Percentiles rank a stretch among this genome's conserved stretches.
These are phyloP conservation scores for Pleurotus citrinopileatus DNA, from an alignment of 768 basidiomycete genomes.

Conservation along the genomic window DNA sequence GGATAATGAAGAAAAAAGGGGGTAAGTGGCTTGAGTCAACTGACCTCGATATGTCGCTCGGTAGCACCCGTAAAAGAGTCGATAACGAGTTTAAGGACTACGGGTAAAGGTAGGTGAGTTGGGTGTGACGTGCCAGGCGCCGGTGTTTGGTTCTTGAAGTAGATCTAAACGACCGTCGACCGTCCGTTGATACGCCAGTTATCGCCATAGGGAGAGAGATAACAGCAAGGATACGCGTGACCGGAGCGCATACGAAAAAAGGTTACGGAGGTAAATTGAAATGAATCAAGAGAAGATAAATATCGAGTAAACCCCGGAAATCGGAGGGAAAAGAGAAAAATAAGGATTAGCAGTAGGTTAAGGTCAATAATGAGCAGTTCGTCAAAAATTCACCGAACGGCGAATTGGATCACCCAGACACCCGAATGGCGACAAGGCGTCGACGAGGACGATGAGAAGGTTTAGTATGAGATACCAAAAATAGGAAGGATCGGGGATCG, in stretches of 20 bases:
- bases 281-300: conserved; percentile 20
- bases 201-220: neutral
- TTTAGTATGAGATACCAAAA: conserved; percentile 7
- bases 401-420: conserved; percentile 9
- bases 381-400: conserved; percentile 27
- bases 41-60: conserved; percentile 95
- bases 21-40: conserved; percentile 17
- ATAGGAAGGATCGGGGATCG: conserved; percentile 1
- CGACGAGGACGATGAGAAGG: neutral
- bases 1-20: too few relatives aligned
- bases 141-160: conserved; percentile 93
- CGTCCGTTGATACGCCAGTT: conserved; percentile 1
- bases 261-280: conserved; percentile 14
- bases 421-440: conserved; percentile 13
- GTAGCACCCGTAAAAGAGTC: conserved; percentile 98
- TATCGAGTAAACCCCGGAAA: conserved; percentile 13
- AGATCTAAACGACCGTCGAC: conserved; percentile 58
- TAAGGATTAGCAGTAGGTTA: conserved; percentile 22
- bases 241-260: neutral
- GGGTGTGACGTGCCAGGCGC: conserved; percentile 75
- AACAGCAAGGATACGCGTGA: neutral
- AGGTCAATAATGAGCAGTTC: conserved; percentile 32
- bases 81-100: conserved; percentile 83
- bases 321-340: conserved; percentile 19
- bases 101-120: conserved; percentile 72